Conservation (phyloP, 768 basidiomycete species). For the Boletus rubescentipes region DNA sequence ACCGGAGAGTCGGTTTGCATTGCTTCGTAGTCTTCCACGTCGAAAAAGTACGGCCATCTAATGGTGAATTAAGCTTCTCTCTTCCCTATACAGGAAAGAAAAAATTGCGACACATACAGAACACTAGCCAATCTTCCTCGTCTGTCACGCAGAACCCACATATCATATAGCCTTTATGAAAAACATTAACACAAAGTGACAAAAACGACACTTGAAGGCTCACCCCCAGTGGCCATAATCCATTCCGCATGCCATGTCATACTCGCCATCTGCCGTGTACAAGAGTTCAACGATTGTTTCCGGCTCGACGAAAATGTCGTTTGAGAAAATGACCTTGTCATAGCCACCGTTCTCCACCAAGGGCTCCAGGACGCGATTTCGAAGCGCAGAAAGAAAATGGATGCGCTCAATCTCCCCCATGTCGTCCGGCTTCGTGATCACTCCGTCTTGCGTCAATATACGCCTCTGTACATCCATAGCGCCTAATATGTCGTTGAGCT, state of each 20-base stretch:
- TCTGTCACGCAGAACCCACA: conserved; percentile 26
- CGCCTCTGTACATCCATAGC: conserved; percentile 14
- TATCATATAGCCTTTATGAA: conserved; percentile 16
- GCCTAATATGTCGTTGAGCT: conserved; percentile 7
- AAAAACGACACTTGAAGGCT: conserved; percentile 15
- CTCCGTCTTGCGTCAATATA: conserved; percentile 11
- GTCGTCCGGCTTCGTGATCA: conserved; percentile 8
- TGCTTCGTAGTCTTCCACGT: conserved; percentile 34
- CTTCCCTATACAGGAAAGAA: neutral
- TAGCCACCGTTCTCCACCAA: conserved; percentile 36
- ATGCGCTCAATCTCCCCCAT: neutral
- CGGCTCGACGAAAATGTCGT: conserved; percentile 42
- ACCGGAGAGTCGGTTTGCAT: conserved; percentile 40
- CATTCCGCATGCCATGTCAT: conserved; percentile 45
- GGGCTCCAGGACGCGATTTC: conserved; percentile 44
- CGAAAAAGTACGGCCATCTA: conserved; percentile 44
- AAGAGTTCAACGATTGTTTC: conserved; percentile 41
- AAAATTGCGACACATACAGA: conserved; percentile 14
- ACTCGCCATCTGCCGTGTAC: conserved; percentile 36
- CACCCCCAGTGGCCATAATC: conserved; percentile 38
- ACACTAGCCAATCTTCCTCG: conserved; percentile 12
- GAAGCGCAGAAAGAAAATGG: conserved; percentile 21
- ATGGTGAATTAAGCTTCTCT: neutral
- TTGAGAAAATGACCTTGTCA: conserved; percentile 41
- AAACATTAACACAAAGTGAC: neutral